Base-by-base conservation (phyloP, 139 green algal genomes). In the Trebouxia sp. region DNA sequence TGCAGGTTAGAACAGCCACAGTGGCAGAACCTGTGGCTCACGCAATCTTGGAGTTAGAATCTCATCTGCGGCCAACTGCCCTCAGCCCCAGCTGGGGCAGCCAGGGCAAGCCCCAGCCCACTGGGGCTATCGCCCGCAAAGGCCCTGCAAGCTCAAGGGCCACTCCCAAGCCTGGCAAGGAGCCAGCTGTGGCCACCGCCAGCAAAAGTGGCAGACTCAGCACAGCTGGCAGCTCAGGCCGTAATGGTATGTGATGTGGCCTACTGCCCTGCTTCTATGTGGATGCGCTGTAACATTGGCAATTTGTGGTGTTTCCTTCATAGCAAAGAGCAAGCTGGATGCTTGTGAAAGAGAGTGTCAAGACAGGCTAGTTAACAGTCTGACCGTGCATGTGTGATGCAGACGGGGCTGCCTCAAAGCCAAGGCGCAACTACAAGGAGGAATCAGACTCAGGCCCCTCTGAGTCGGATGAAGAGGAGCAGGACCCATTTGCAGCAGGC, bases 31-130 rank as follows among this genome's bases (percentile, higher is more conserved):
- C 76, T 38, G 47, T 89, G 28, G 75, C 76, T 6, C 41, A 65
- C 3, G 42, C 65, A 11, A 28, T 88, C 47, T 37, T 90, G 55
- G 67, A 88, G 74, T 78, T 91, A 48, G 83, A 90, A 66, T 65
- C 47, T 5, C 56, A 48, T 48, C 62, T 91, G 47, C 78, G 84
- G n/a, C 79, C 75, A 7, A 28, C 75, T 50, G 84, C 67, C 35
- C 53, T 89, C 35, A 47, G 9, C 5, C 14, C 47, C 10, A 78
- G 7, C 6, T 77, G 67, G 67, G 67, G 42, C 39, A 53, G 10
- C 15, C 41, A 51, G 41, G 26, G 15, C 26, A 28, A 77, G 42
- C 67, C 67, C 67, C 39, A 11, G 28, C 41, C 41, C 55, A 9
- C 41, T 53, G 41, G 20, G 41, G 41, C 39, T 14, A 38, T 32